These are phyloP conservation scores for Saturnispora silvae DNA, from an alignment of 805 yeast genomes.

Conservation along the genomic window DNA sequence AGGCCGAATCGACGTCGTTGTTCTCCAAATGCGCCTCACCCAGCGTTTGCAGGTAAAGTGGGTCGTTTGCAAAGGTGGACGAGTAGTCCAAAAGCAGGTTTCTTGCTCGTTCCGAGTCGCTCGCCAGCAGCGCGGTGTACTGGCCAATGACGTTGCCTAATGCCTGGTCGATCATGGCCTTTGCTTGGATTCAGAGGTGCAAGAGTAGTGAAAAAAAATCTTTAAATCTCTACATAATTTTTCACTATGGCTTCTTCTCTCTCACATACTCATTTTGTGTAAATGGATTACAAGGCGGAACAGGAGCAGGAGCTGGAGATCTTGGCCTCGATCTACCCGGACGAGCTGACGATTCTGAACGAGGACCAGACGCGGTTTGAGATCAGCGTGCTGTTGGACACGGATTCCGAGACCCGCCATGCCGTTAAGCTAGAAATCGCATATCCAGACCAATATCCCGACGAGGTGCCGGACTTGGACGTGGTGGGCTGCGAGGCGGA, in stretches of 20 bases:
- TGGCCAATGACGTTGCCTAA: constrained; percentile 6
- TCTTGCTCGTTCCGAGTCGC: constrained; percentile 47
- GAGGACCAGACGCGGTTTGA: constrained; percentile 37
- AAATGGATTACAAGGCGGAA: constrained; percentile 46
- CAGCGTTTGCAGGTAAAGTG: constrained; percentile 40
- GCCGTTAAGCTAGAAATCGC: constrained; percentile 46
- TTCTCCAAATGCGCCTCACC: constrained; percentile 76
- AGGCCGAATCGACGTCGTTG: constrained; percentile 73
- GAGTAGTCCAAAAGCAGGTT: constrained; percentile 32
- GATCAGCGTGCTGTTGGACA: constrained; percentile 55
- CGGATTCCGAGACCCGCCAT: constrained; percentile 51
- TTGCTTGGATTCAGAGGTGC: neutral
- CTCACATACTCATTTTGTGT: neutral
- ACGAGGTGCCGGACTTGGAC: constrained; percentile 54
- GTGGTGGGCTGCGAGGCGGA: constrained; percentile 21
- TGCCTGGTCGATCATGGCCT: constrained; percentile 3
- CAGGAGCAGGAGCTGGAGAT: constrained; percentile 87
- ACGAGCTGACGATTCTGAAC: constrained; percentile 47
- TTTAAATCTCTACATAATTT: neutral
- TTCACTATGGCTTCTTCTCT: neutral
- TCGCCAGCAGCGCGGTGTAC: constrained; percentile 25
- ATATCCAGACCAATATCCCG: constrained; percentile 78
- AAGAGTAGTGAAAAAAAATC: neutral
- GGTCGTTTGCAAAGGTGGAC: constrained; percentile 29
- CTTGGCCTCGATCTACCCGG: constrained; percentile 85